Base-by-base conservation (phyloP, 805 yeast genomes). In the Saturnispora saitoi region DNA sequence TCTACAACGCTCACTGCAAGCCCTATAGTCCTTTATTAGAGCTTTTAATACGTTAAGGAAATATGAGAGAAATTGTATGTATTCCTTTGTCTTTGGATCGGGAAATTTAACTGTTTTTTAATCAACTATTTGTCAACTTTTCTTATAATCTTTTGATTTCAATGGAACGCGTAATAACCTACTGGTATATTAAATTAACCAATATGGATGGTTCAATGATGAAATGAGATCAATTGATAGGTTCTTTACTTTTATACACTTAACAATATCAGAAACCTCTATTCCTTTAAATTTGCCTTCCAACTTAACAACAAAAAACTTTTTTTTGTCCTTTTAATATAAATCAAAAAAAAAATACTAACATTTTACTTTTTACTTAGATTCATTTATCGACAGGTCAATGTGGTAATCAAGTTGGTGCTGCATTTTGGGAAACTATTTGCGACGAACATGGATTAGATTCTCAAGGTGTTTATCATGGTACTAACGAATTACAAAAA, bases 341-440 rank as follows among this genome's bases (percentile, higher is more conserved):
- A 32, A 32, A 28, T 17, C 20, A 30, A 20, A 12, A 37, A 17
- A 36, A 15, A 12, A 8, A 12, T 42, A 45, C 48, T 45, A 45
- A 45, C 48, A 45, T 6, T 19, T n/a, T 22, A 22, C 14, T 17
- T 6, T 11, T 14, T 20, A 4, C 15, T n/a, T 68, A 83, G 93
- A 87, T 90, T 69, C 97, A 90, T 71, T 78, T 90, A 69, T 90
- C 97, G 51, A 84, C 96, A 50, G 98, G 98, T 70, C 98, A 90
- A 75, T 89, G 97, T 80, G 96, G 97, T 81, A 90, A 90, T 79
- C 98, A 90, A 73, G 88, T 90, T 59, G 95, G 95, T 72, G 90
- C 95, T 56, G 95, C 95, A 51, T 86, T 86, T 64, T 86, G 95
- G 95, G 90, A 86, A 71, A 86, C 91, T 42, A 86, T 86, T 59